These are phyloP conservation scores for Pachysolen tannophilus DNA, from an alignment of 805 yeast species.

Conservation along the genomic window DNA sequence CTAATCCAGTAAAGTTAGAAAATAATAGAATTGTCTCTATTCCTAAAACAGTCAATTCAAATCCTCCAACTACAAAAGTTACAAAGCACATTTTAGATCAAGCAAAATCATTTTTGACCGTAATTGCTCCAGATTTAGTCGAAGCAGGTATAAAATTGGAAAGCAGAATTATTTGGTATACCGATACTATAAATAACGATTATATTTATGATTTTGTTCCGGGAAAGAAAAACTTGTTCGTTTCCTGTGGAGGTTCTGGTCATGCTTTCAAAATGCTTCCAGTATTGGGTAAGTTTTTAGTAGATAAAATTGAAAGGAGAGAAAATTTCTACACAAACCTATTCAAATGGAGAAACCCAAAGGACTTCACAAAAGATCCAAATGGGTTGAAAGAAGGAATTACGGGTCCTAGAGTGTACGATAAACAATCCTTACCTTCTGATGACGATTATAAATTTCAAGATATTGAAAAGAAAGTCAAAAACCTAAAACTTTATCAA, in stretches of 20 bases:
- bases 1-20: slow-evolving; percentile 19
- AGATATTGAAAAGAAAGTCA: too few relatives aligned
- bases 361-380: slow-evolving; percentile 17
- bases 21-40: slow-evolving; percentile 20
- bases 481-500: too few relatives aligned
- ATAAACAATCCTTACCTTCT: slow-evolving; percentile 13
- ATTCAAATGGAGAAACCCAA: slow-evolving; percentile 26
- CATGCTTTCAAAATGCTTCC: slow-evolving; percentile 29
- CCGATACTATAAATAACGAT: slow-evolving; percentile 25
- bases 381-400: slow-evolving; percentile 21
- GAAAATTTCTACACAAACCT: slow-evolving; percentile 21
- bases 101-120: slow-evolving; percentile 17
- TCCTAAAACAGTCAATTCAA: slow-evolving; percentile 20
- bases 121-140: slow-evolving; percentile 21
- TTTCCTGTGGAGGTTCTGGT: slow-evolving; percentile 27
- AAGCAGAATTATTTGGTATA: slow-evolving; percentile 22
- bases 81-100: slow-evolving; percentile 20
- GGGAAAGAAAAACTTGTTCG: slow-evolving; percentile 19
- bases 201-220: slow-evolving; percentile 25
- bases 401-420: slow-evolving; percentile 7
- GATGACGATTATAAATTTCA: too few relatives aligned
- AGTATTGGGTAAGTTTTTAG: slow-evolving; percentile 22
- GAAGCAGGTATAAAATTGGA: slow-evolving; percentile 11
- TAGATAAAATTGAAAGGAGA: slow-evolving; percentile 24
- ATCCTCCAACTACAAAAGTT: slow-evolving; percentile 15